Percentiles rank a stretch among this genome's conserved stretches.
phyloP scores from a whole-genome alignment of 2,329 filamentous ascomycete species.

The Byssothecium circinans region DNA sequence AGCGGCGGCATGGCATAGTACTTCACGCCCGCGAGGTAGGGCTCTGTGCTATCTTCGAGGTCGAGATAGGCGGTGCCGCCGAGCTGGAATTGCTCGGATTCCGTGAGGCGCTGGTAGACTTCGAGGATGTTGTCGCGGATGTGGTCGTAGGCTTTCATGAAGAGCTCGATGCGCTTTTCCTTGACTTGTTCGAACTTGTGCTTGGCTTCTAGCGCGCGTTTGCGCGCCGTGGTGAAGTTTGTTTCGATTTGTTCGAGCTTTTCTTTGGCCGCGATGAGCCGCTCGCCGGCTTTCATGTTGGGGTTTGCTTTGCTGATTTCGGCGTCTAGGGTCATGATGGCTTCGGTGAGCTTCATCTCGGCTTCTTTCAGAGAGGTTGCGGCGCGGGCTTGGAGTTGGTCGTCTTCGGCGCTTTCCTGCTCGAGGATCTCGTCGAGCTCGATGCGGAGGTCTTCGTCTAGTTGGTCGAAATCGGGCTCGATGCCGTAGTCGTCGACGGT shows the following conservation, averaged over 20 bases:
- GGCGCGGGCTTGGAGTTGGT: slow-evolving; percentile 21
- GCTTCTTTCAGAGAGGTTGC: slow-evolving; percentile 41
- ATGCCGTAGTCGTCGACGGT: slow-evolving; percentile 89
- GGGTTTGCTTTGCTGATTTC: slow-evolving; percentile 94
- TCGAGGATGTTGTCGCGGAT: slow-evolving; percentile 92
- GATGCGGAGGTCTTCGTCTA: slow-evolving; percentile 74
- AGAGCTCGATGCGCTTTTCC: slow-evolving; percentile 80
- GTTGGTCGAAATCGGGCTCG: slow-evolving; percentile 77
- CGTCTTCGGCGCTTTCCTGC: slow-evolving; percentile 67
- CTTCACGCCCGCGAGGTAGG: slow-evolving; percentile 93
- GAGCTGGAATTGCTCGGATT: slow-evolving; percentile 87
- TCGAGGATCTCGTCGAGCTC: slow-evolving; percentile 48
- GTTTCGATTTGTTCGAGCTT: slow-evolving; percentile 82
- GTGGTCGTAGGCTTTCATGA: slow-evolving; percentile 92
- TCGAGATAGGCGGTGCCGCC: slow-evolving; percentile 87
- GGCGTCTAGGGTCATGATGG: slow-evolving; percentile 70
- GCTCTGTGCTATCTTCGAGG: slow-evolving; percentile 94
- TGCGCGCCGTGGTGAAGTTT: slow-evolving; percentile 84
- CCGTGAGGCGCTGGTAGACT: slow-evolving; percentile 94
- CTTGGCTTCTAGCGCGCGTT: slow-evolving; percentile 71
- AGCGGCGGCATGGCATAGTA: slow-evolving; percentile 98
- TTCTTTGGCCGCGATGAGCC: slow-evolving; percentile 80
- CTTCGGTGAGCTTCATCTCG: slow-evolving; percentile 76
- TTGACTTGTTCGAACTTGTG: slow-evolving; percentile 84
- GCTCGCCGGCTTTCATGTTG: slow-evolving; percentile 94